Evolutionary conservation across 129 eudicot species (phyloP).

Genomic region (Heracleum sosnowskyi): DNA sequence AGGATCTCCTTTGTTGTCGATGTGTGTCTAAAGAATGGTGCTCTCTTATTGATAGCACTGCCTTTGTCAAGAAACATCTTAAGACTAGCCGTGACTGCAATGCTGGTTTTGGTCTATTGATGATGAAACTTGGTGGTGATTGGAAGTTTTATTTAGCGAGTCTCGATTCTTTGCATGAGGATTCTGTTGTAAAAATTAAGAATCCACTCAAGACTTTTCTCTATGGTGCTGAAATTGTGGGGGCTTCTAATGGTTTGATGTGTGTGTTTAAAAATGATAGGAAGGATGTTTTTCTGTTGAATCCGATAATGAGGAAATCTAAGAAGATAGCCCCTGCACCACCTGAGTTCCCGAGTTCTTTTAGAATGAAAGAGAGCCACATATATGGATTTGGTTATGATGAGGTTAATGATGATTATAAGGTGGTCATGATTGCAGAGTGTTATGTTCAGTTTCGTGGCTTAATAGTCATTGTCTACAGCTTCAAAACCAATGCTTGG

Average conservation of each 20-base stretch:
- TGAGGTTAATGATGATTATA: neutral
- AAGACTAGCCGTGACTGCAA: neutral
- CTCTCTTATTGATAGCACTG: neutral
- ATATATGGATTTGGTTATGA: neutral
- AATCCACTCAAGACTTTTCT: neutral
- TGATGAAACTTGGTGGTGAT: neutral
- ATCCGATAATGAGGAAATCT: neutral
- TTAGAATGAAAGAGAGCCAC: neutral
- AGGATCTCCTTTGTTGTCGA: neutral
- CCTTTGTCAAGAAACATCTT: conserved; percentile 4
- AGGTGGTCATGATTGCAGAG: neutral
- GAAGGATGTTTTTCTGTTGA: neutral
- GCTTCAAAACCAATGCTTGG: neutral
- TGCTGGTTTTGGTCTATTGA: neutral
- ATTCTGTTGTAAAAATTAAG: neutral
- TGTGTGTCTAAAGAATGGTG: conserved; percentile 3
- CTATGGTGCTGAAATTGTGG: conserved; percentile 12
- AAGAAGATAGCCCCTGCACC: neutral
- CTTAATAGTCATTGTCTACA: neutral
- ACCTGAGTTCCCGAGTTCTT: neutral
- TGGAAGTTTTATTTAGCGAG: too few species aligned
- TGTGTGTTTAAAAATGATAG: conserved; percentile 11
- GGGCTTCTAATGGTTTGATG: conserved; percentile 25
- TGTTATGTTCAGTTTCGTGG: neutral
- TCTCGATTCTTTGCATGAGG: neutral